Percentiles rank a stretch among this genome's conserved stretches.
These are phyloP conservation scores for Candida corydali DNA, from an alignment of 805 yeast genomes.

Conservation along the genomic window DNA sequence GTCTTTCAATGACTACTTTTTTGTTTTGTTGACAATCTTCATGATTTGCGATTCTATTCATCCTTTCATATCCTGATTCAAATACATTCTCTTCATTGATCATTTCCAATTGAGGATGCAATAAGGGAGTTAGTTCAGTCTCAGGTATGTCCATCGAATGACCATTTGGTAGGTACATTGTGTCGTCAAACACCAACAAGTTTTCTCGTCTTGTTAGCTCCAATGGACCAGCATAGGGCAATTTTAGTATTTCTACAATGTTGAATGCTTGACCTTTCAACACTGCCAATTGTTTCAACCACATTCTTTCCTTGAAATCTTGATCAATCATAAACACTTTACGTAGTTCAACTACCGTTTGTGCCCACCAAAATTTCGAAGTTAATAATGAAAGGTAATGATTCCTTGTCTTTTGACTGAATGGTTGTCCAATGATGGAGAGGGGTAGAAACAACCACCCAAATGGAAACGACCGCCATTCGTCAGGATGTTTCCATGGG, in stretches of 20 bases:
- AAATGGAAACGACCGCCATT: constrained; percentile 74
- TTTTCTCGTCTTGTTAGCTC: constrained; percentile 60
- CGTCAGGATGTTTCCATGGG: constrained; percentile 83
- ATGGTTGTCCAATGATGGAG: constrained; percentile 63
- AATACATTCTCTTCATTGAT: constrained; percentile 7
- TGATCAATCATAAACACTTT: constrained; percentile 50
- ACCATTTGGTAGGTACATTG: constrained; percentile 50
- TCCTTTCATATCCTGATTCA: constrained; percentile 10
- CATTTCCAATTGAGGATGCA: constrained; percentile 3
- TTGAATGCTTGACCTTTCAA: constrained; percentile 77
- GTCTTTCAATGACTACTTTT: constrained; percentile 55
- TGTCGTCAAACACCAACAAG: constrained; percentile 56
- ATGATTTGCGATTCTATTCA: constrained; percentile 17
- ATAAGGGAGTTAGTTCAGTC: constrained; percentile 8
- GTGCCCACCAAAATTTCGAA: constrained; percentile 69
- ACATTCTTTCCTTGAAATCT: constrained; percentile 63
- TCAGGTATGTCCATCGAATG: neutral
- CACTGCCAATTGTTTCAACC: constrained; percentile 64
- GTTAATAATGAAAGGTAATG: constrained; percentile 59
- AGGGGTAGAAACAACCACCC: constrained; percentile 74
- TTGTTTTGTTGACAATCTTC: constrained; percentile 1
- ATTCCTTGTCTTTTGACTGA: constrained; percentile 48
- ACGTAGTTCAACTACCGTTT: constrained; percentile 43
- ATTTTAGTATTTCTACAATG: constrained; percentile 61
- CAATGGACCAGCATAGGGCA: constrained; percentile 58